These are phyloP conservation scores for Tulasnella sp. DNA, from an alignment of 768 basidiomycete species.

Conservation along the genomic window DNA sequence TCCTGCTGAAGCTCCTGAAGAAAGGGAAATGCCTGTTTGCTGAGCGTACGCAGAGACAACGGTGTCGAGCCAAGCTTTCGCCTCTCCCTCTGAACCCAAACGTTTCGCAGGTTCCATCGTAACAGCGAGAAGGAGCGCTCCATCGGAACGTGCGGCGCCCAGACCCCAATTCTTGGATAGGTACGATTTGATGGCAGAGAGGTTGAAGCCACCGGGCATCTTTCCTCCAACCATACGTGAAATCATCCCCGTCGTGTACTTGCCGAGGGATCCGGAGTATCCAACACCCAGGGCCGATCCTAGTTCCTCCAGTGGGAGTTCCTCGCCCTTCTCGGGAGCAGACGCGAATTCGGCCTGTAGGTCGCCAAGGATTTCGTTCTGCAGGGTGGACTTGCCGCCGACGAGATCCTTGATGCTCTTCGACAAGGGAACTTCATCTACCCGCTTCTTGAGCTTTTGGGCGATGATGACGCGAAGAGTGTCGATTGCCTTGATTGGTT, in stretches of 20 bases:
- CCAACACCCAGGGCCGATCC: constrained; percentile 78
- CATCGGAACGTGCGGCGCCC: constrained; percentile 85
- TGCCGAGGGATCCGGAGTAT: constrained; percentile 82
- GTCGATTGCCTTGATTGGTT: constrained; percentile 85
- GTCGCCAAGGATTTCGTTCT: constrained; percentile 98
- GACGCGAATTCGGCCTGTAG: constrained; percentile 91
- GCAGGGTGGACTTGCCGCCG: constrained; percentile 95
- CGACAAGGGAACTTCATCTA: constrained; percentile 79
- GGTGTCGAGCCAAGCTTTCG: constrained; percentile 86
- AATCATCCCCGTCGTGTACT: constrained; percentile 85
- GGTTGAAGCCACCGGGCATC: constrained; percentile 99
- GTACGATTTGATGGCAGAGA: constrained; percentile 82
- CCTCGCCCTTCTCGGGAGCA: constrained; percentile 97
- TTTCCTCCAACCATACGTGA: constrained; percentile 91
- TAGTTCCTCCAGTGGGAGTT: constrained; percentile 92
- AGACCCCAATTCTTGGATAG: constrained; percentile 93
- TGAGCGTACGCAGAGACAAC: constrained; percentile 83
- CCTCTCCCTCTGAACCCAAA: constrained; percentile 83
- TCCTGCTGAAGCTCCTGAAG: constrained; percentile 60
- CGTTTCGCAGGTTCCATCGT: constrained; percentile 94
- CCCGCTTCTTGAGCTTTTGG: constrained; percentile 95
- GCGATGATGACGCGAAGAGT: constrained; percentile 85
- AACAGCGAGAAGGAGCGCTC: constrained; percentile 82
- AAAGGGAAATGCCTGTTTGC: constrained; percentile 80
- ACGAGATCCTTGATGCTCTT: constrained; percentile 99